phyloP scores from a whole-genome alignment of 2,329 filamentous ascomycete genomes.

The Claviceps sp. region DNA sequence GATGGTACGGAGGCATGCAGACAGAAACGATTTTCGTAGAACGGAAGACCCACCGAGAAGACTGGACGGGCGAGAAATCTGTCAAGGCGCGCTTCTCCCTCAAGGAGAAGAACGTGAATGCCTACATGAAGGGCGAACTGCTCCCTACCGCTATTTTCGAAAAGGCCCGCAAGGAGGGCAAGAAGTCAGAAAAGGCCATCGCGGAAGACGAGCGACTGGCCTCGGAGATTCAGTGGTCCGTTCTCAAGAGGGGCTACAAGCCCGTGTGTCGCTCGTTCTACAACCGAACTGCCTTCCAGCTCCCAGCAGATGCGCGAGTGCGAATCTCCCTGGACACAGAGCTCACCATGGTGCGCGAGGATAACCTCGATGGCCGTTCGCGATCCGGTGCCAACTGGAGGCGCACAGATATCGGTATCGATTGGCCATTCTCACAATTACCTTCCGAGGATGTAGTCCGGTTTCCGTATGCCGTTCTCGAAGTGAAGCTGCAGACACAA shows the following conservation, averaged over 20 bases:
- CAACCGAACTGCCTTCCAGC: constrained; percentile 93
- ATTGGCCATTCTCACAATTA: constrained; percentile 85
- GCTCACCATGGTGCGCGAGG: constrained; percentile 86
- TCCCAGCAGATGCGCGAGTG: constrained; percentile 89
- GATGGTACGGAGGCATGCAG: constrained; percentile 97
- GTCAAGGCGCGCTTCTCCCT: constrained; percentile 92
- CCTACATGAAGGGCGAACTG: constrained; percentile 72
- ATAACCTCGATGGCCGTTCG: constrained; percentile 71
- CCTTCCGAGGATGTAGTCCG: constrained; percentile 73
- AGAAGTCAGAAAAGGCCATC: constrained; percentile 86
- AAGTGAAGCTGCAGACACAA: constrained; percentile 96
- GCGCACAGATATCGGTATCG: constrained; percentile 92
- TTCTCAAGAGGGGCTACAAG: constrained; percentile 72
- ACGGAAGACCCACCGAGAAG: constrained; percentile 93
- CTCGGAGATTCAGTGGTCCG: constrained; percentile 83
- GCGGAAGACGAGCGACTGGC: constrained; percentile 82
- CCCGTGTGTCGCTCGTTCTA: constrained; percentile 95
- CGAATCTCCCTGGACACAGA: constrained; percentile 96
- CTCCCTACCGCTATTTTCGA: constrained; percentile 86
- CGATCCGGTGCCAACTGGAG: constrained; percentile 86
- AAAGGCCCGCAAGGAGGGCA: constrained; percentile 88
- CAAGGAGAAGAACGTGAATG: constrained; percentile 96
- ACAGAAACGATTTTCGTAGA: constrained; percentile 93
- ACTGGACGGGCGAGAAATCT: constrained; percentile 98
- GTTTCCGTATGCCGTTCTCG: constrained; percentile 91